A percentile compares a stretch with the other conserved stretches of the same genome.
Evolutionary conservation across 768 basidiomycete species (phyloP).

Genomic region (Leccinum uliginosum): DNA sequence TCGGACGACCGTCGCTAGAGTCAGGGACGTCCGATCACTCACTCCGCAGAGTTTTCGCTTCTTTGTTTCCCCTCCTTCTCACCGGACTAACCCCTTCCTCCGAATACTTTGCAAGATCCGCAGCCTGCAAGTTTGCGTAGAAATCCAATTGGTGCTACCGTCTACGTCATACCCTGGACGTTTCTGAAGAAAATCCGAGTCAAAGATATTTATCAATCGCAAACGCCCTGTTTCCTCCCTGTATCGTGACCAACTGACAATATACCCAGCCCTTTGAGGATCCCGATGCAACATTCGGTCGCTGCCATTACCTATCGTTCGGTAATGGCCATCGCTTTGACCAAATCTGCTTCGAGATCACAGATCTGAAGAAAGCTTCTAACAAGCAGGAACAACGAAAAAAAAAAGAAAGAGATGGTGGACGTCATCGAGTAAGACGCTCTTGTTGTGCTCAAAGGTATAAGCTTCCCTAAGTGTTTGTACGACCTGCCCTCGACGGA

Average conservation of each 20-base stretch:
- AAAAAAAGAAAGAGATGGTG: conserved; percentile 95
- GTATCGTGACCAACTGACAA: conserved; percentile 3
- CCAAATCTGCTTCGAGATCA: conserved; percentile 72
- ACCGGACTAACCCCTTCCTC: conserved; percentile 67
- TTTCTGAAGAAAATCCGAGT: conserved; percentile 9
- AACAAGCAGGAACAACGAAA: conserved; percentile 97
- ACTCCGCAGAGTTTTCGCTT: too few species aligned
- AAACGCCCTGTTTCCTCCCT: conserved; percentile 34
- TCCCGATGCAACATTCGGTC: conserved; percentile 92
- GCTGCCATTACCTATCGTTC: conserved; percentile 90
- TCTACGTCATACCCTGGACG: neutral
- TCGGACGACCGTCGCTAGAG: conserved; percentile 68
- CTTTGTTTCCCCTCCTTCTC: conserved; percentile 75
- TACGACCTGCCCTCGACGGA: conserved; percentile 90
- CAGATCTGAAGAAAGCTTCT: conserved; percentile 92
- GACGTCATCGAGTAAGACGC: conserved; percentile 95
- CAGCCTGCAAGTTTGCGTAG: conserved; percentile 68
- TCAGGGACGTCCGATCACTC: conserved; percentile 40
- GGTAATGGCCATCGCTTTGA: conserved; percentile 82
- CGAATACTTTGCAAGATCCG: conserved; percentile 79
- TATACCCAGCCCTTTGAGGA: conserved; percentile 83
- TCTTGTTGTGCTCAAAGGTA: conserved; percentile 84
- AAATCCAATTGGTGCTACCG: conserved; percentile 87
- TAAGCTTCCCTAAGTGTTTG: conserved; percentile 87
- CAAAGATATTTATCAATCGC: conserved; percentile 85